Evolutionary conservation across 108 stramenopile genomes (phyloP).

Genomic region (Cyclotella baltica): DNA sequence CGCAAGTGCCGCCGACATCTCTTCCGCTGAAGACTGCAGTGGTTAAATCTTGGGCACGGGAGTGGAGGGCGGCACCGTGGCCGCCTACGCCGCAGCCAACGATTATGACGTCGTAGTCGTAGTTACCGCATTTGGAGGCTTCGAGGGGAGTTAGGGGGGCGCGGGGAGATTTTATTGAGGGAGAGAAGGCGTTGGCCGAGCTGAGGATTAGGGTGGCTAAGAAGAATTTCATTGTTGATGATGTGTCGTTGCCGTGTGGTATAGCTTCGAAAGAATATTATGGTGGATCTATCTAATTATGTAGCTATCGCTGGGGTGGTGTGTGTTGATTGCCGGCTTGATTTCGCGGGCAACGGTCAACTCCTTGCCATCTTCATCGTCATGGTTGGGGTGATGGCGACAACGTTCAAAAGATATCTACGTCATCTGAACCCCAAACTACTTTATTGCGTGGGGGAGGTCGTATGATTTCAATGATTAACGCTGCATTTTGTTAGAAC

Average conservation of each 20-base stretch:
- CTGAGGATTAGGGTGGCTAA: conserved; percentile 37
- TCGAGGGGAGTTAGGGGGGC: conserved; percentile 22
- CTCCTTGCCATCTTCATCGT: not conserved
- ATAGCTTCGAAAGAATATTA: not conserved
- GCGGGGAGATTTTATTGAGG: conserved; percentile 10
- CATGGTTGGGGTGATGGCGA: not conserved
- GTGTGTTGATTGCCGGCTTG: not conserved
- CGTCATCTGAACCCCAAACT: conserved; percentile 6
- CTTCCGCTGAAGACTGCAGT: conserved; percentile 95
- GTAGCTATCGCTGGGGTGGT: not conserved
- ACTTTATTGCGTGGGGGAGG: not conserved
- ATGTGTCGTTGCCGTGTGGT: not conserved
- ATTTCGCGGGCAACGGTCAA: not conserved
- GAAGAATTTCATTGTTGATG: conserved; percentile 13
- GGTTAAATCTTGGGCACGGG: conserved; percentile 87
- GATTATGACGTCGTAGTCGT: conserved; percentile 91
- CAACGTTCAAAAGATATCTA: not conserved
- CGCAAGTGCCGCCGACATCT: conserved; percentile 98
- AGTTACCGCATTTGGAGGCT: conserved; percentile 53
- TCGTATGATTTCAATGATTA: not conserved
- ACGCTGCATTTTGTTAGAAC: not conserved
- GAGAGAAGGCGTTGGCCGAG: conserved; percentile 24
- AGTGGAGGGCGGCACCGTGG: conserved; percentile 98
- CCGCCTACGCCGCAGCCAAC: conserved; percentile 99
- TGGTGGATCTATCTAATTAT: not conserved